phyloP scores from a whole-genome alignment of 106 monocot species.

The Apostasia shenzhenica region DNA sequence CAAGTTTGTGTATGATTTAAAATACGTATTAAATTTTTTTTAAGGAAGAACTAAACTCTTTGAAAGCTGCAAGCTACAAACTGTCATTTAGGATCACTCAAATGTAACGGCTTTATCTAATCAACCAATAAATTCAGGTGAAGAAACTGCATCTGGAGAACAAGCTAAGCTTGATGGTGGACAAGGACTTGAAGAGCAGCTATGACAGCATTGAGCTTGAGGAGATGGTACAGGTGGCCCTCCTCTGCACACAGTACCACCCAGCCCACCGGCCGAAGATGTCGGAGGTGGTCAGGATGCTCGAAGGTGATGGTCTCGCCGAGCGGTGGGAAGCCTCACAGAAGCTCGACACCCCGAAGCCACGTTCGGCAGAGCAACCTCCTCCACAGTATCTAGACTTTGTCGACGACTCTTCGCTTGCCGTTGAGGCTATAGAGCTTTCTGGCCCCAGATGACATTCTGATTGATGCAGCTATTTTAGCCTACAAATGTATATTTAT shows the following conservation, averaged over 20 bases:
- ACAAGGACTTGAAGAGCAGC: conserved; percentile 70
- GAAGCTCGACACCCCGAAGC: conserved; percentile 41
- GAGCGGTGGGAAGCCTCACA: conserved; percentile 93
- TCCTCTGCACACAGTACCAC: conserved; percentile 79
- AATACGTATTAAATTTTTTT: too few relatives aligned
- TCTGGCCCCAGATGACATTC: conserved; percentile 83
- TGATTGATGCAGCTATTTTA: too few relatives aligned
- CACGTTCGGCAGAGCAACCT: conserved; percentile 35
- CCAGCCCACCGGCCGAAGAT: conserved; percentile 88
- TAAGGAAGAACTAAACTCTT: too few relatives aligned
- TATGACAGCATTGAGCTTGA: conserved; percentile 72
- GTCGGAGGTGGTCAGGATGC: conserved; percentile 89
- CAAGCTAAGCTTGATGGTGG: conserved; percentile 62
- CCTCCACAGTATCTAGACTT: conserved; percentile 49
- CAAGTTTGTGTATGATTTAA: too few relatives aligned
- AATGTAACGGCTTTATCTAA: too few relatives aligned
- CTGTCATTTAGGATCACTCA: too few relatives aligned
- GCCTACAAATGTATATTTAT: conserved; percentile 2
- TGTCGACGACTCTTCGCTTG: conserved; percentile 60
- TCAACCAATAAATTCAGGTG: conserved; percentile 31
- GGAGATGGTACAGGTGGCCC: conserved; percentile 93
- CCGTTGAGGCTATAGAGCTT: conserved; percentile 78
- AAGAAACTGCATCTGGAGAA: conserved; percentile 85
- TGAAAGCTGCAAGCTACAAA: too few relatives aligned
- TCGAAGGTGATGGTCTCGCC: conserved; percentile 89